Base-by-base conservation (phyloP, 495 filamentous ascomycete genomes). In the Glonium stellatum region DNA sequence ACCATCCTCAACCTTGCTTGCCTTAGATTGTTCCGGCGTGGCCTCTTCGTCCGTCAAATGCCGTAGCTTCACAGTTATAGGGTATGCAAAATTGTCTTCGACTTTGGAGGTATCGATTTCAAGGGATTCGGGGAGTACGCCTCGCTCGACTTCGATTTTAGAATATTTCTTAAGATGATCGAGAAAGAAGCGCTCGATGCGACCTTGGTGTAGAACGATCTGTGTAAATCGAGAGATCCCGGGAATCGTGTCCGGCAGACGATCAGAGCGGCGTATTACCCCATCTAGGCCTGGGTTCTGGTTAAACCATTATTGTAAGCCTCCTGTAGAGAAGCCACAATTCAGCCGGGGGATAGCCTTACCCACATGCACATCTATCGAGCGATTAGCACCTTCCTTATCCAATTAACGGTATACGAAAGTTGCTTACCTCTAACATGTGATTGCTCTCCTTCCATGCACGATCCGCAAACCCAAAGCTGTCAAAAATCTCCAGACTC, bases 401-500 rank as follows among this genome's bases (percentile, higher is more conserved):
- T 23, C 12, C 27, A 54, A 31, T 25, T 25, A n/a, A 19, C 3
- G 27, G 27, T 54, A 60, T 71, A 71, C 9, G 76, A 64, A 72
- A 82, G 11, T 9, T 35, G 31, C 60, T 8, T 64, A 65, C 63
- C 58, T 65, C 63, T 41, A 65, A 58, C 58, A 65, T 77, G 57
- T 82, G 76, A 66, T 82, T 79, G 9, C 77, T 75, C 60, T 87
- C 85, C 42, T 84, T 80, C 74, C 77, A 79, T 6, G 78, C 79
- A 15, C 79, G 75, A 57, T 87, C 80, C 2, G 73, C 79, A 56
- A 88, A 80, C 5, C 82, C 84, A 63, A 88, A 82, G 57, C 80
- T 82, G 55, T 89, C 85, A 23, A 87, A 81, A 13, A 87, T 79
- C 67, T 87, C 84, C 13, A 85, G 65, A 4, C 77, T 84, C n/a